A percentile compares a stretch with the other conserved stretches of the same genome.
Evolutionary conservation across 2,329 filamentous ascomycete species (phyloP).

Genomic region (Pseudopithomyces maydicus): DNA sequence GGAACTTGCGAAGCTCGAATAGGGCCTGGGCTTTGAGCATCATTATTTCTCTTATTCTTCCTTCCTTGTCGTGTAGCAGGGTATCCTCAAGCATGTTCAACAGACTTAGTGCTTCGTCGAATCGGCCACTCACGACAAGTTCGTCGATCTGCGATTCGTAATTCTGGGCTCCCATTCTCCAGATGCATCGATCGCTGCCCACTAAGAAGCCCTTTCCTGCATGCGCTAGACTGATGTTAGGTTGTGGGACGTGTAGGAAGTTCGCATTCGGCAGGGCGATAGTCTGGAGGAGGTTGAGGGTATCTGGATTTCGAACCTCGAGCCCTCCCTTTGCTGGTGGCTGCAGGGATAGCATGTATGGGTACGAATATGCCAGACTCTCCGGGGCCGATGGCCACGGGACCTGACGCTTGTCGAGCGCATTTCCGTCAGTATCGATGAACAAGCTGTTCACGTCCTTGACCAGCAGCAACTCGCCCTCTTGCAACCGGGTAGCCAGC

Average conservation of each 20-base stretch:
- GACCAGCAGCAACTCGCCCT: conserved; percentile 88
- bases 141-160: conserved; percentile 90
- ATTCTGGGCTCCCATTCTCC: conserved; percentile 92
- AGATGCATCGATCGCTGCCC: conserved; percentile 86
- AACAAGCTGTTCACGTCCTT: conserved; percentile 97
- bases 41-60: conserved; percentile 81
- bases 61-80: conserved; percentile 79
- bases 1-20: conserved; percentile 82
- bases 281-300: conserved; percentile 84
- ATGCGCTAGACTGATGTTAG: conserved; percentile 91
- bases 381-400: conserved; percentile 90
- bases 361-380: conserved; percentile 93
- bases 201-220: conserved; percentile 96
- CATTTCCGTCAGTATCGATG: conserved; percentile 80
- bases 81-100: conserved; percentile 91
- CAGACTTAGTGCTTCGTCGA: conserved; percentile 92
- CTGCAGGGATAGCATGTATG: conserved; percentile 88
- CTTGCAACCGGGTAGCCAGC: conserved; percentile 78
- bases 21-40: conserved; percentile 87
- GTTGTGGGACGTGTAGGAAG: conserved; percentile 88
- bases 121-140: conserved; percentile 72
- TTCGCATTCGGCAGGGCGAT: conserved; percentile 81
- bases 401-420: conserved; percentile 84
- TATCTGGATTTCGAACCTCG: conserved; percentile 92
- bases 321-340: conserved; percentile 80